phyloP scores from a whole-genome alignment of 306 rosid genomes.

The Astragalus glycyphyllos region DNA sequence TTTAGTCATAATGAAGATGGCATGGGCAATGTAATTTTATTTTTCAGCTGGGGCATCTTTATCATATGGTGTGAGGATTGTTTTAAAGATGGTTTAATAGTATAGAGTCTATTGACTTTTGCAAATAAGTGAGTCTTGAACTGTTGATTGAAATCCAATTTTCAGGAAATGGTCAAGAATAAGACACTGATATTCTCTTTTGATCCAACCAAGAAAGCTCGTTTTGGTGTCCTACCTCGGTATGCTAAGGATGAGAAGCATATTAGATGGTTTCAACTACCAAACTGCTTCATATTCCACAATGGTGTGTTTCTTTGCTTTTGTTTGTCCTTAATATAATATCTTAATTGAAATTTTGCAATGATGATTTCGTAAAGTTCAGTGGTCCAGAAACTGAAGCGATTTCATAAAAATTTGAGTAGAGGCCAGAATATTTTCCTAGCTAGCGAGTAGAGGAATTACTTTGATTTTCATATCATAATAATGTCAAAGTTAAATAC shows the following conservation, averaged over 20 bases:
- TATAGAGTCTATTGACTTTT: background rate
- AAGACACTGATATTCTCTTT: slow-evolving; percentile 74
- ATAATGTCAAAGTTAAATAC: slow-evolving; percentile 1
- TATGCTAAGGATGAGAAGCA: slow-evolving; percentile 85
- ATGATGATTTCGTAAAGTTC: slow-evolving; percentile 13
- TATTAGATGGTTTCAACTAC: slow-evolving; percentile 95
- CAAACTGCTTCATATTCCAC: slow-evolving; percentile 96
- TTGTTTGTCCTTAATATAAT: slow-evolving; percentile 13
- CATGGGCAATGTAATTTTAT: background rate
- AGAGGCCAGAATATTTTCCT: slow-evolving; percentile 1
- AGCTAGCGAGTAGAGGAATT: background rate
- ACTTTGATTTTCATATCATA: slow-evolving; percentile 15
- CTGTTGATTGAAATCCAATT: slow-evolving; percentile 34
- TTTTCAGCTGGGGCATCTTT: background rate
- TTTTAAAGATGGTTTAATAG: background rate
- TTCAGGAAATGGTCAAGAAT: slow-evolving; percentile 98
- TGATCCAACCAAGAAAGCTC: slow-evolving; percentile 86
- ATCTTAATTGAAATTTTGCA: slow-evolving; percentile 29
- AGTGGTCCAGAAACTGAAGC: background rate
- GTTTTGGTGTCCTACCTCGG: slow-evolving; percentile 92
- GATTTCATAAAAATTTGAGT: slow-evolving; percentile 2
- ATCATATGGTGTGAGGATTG: background rate
- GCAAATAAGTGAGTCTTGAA: slow-evolving; percentile 22
- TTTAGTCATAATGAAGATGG: too few species aligned
- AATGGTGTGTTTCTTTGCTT: slow-evolving; percentile 63